phyloP scores from a whole-genome alignment of 2,329 filamentous ascomycete species.

The Cercospora sp. region DNA sequence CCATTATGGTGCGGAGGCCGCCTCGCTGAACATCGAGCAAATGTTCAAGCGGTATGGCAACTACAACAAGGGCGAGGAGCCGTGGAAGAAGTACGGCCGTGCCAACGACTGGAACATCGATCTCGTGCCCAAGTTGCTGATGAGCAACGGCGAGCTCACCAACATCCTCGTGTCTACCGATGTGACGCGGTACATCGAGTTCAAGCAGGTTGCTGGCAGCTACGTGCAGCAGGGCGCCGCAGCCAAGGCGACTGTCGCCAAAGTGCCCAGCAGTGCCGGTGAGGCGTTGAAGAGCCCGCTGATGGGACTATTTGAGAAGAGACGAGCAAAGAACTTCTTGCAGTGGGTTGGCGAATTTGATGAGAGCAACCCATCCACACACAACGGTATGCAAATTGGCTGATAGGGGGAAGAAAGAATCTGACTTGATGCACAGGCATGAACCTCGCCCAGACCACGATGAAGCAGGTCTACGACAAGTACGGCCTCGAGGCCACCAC shows the following conservation, averaged over 20 bases:
- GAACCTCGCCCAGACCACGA: constrained; percentile 74
- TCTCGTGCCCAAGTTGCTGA: constrained; percentile 95
- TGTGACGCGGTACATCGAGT: constrained; percentile 55
- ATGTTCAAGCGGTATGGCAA: constrained; percentile 97
- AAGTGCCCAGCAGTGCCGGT: constrained; percentile 88
- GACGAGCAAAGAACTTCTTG: constrained; percentile 92
- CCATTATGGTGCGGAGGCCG: constrained; percentile 96
- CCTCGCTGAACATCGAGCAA: constrained; percentile 93
- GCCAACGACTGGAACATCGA: constrained; percentile 99
- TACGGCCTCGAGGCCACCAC: constrained; percentile 88
- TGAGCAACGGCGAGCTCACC: constrained; percentile 97
- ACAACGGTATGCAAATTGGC: constrained; percentile 67
- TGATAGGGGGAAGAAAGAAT: neutral
- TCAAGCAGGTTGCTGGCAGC: constrained; percentile 78
- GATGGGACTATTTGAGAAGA: constrained; percentile 98
- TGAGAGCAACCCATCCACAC: constrained; percentile 74
- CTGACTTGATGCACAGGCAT: constrained; percentile 57
- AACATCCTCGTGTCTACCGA: constrained; percentile 98
- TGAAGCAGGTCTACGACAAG: constrained; percentile 99
- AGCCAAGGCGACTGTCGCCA: constrained; percentile 87
- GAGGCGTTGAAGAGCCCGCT: constrained; percentile 90
- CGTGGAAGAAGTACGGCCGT: constrained; percentile 97
- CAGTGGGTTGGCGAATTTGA: constrained; percentile 93
- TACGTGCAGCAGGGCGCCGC: constrained; percentile 87
- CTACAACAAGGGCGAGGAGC: constrained; percentile 74